Evolutionary conservation across 2,329 filamentous ascomycete genomes (phyloP).

Genomic region (Plectosphaerella cucumerina): DNA sequence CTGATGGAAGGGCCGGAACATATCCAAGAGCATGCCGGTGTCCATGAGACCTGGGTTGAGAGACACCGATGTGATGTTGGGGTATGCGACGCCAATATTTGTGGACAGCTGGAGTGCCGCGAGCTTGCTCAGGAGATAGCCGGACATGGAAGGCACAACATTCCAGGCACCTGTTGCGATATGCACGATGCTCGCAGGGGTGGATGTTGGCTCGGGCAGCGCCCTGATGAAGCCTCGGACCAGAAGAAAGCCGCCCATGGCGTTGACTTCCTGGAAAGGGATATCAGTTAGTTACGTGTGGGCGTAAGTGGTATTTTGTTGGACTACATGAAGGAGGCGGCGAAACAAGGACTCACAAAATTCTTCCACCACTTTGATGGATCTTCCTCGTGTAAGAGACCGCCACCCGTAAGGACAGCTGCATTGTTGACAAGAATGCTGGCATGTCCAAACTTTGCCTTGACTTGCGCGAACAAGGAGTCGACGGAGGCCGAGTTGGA

Average conservation of each 20-base stretch:
- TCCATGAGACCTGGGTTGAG: slow-evolving; percentile 26
- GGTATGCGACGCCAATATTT: slow-evolving; percentile 23
- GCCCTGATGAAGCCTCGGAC: slow-evolving; percentile 17
- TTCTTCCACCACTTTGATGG: slow-evolving; percentile 2
- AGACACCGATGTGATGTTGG: slow-evolving; percentile 19
- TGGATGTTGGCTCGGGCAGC: slow-evolving; percentile 2
- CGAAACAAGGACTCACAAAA: background rate
- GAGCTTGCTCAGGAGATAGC: slow-evolving; percentile 25
- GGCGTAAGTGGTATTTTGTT: background rate
- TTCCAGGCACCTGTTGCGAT: slow-evolving; percentile 15
- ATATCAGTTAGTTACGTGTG: background rate
- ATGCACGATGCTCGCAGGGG: slow-evolving; percentile 18
- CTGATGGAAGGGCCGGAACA: slow-evolving; percentile 19
- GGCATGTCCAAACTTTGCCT: slow-evolving; percentile 29
- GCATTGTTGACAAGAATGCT: slow-evolving; percentile 41
- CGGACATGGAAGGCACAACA: slow-evolving; percentile 15
- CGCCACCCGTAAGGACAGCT: slow-evolving; percentile 9
- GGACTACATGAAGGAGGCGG: background rate
- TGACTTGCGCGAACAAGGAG: slow-evolving; percentile 27
- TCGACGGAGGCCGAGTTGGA: slow-evolving; percentile 2
- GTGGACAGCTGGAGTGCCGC: slow-evolving; percentile 23
- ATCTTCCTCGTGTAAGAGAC: background rate
- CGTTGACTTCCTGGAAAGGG: slow-evolving; percentile 24
- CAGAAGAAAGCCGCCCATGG: slow-evolving; percentile 32
- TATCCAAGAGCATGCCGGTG: slow-evolving; percentile 20